These are phyloP conservation scores for Nakazawaea laoshanensis DNA, from an alignment of 805 yeast genomes.

Conservation along the genomic window DNA sequence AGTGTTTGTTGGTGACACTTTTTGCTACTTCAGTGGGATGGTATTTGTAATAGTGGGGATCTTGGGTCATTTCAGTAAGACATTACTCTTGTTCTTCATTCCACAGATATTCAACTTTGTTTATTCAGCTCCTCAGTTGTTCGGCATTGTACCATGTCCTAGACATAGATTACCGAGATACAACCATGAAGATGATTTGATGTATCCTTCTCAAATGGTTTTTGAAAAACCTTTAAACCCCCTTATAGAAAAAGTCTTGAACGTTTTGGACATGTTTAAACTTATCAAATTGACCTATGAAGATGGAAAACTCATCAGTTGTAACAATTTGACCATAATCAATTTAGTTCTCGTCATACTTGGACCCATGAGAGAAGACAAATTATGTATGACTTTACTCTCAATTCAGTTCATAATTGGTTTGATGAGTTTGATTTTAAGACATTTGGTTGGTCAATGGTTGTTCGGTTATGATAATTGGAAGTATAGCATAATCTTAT, in stretches of 20 bases:
- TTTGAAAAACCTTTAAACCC: slow-evolving; percentile 26
- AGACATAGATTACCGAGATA: slow-evolving; percentile 87
- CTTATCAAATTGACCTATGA: slow-evolving; percentile 34
- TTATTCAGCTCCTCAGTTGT: slow-evolving; percentile 88
- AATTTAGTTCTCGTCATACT: slow-evolving; percentile 76
- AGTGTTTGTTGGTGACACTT: slow-evolving; percentile 97
- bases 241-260: slow-evolving; percentile 29
- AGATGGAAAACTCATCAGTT: slow-evolving; percentile 26
- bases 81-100: slow-evolving; percentile 73
- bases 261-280: slow-evolving; percentile 35
- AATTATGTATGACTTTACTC: slow-evolving; percentile 53
- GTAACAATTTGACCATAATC: slow-evolving; percentile 83
- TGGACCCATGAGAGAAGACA: slow-evolving; percentile 87
- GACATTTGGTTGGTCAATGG: slow-evolving; percentile 83
- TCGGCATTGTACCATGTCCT: slow-evolving; percentile 86
- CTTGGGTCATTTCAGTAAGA: slow-evolving; percentile 92
- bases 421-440: slow-evolving; percentile 48
- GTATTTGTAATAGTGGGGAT: slow-evolving; percentile 96
- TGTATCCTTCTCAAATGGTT: slow-evolving; percentile 63
- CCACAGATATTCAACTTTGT: slow-evolving; percentile 90
- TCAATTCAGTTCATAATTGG: slow-evolving; percentile 61
- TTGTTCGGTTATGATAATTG: slow-evolving; percentile 86
- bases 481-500: slow-evolving; percentile 3
- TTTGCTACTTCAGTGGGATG: slow-evolving; percentile 98
- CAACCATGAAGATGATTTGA: slow-evolving; percentile 54